These are phyloP conservation scores for Melastoma malabathricum DNA, from an alignment of 345 rosid genomes.

Conservation along the genomic window DNA sequence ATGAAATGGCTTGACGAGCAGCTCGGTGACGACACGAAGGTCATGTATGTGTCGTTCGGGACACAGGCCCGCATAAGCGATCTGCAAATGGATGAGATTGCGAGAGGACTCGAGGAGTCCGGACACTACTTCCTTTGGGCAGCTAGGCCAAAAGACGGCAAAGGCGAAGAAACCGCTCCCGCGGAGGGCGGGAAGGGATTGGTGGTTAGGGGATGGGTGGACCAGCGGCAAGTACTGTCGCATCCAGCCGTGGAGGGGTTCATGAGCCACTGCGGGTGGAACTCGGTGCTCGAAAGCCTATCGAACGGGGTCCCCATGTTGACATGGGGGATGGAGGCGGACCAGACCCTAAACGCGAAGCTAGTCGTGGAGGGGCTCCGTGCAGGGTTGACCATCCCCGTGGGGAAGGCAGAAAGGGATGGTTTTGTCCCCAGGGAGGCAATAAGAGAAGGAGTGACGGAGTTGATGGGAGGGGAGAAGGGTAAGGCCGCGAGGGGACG, in stretches of 20 bases:
- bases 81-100: conserved; percentile 5
- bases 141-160: conserved; percentile 1
- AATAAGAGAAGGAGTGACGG: conserved; percentile 9
- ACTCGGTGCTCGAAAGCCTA: conserved; percentile 17
- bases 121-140: conserved; percentile 6
- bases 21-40: background rate
- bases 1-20: conserved; percentile 3
- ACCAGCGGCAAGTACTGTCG: conserved; percentile 3
- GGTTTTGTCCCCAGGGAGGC: conserved; percentile 1
- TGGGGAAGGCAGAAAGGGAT: conserved; percentile 1
- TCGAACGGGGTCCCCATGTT: conserved; percentile 14
- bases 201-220: conserved; percentile 6
- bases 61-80: conserved; percentile 7
- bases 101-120: conserved; percentile 1
- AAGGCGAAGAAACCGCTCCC: background rate
- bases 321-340: conserved; percentile 15
- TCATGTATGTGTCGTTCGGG: conserved; percentile 9
- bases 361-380: conserved; percentile 3
- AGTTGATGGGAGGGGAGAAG: conserved; percentile 15
- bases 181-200: background rate
- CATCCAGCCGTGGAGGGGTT: conserved; percentile 3
- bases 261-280: conserved; percentile 12
- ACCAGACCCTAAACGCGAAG: conserved; percentile 19
- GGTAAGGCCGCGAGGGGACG: conserved; percentile 14
- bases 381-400: conserved; percentile 3